Evolutionary conservation across 176 grass and related monocot species (phyloP), one percentile per base, ranked within the genome.

Genomic region (Oryza punctata): DNA sequence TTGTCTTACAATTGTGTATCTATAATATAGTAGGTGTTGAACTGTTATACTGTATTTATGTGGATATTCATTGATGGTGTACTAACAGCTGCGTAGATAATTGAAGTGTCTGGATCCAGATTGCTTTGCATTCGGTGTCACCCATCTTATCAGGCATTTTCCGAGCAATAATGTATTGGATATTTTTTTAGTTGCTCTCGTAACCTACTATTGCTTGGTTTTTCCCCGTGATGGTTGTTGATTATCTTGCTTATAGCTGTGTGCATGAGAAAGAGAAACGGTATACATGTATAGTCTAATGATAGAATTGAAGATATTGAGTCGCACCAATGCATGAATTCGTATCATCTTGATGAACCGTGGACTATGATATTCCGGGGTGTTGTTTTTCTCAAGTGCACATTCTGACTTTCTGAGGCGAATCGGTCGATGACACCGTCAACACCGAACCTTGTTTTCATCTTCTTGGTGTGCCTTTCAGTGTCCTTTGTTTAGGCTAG

Each of bases 21-120:
- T 26, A 52, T 57, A 19, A 19, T 19, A 32, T 57, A 19, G 44
- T 57, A 19, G 44, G 18, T 26, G 29, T 18, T 25, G 78, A 41
- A 41, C 29, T 37, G 44, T 35, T 9, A 6, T 41, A 63, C 12
- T 28, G 3, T 19, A 40, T 19, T 70, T 64, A 29, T 76, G 21
- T n/a, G 14, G 63, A 12, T 18, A 73, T 71, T 26, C n/a, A 3
- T 19, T 11, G 23, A 43, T 12, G 21, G 7, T 78, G 69, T 32
- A 47, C 37, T 71, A 43, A 41, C 80, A 63, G 52, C 37, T 45
- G 54, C 72, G 25, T 72, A 27, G 52, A 73, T 82, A 37, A 63
- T 35, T 63, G 27, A 30, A 50, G 40, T 72, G 33, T 72, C 15
- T 68, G 47, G 33, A 19, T 70, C 25, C 82, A 45, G 65, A 27